phyloP scores from a whole-genome alignment of 768 basidiomycete genomes.

The Boletus subparvulus region DNA sequence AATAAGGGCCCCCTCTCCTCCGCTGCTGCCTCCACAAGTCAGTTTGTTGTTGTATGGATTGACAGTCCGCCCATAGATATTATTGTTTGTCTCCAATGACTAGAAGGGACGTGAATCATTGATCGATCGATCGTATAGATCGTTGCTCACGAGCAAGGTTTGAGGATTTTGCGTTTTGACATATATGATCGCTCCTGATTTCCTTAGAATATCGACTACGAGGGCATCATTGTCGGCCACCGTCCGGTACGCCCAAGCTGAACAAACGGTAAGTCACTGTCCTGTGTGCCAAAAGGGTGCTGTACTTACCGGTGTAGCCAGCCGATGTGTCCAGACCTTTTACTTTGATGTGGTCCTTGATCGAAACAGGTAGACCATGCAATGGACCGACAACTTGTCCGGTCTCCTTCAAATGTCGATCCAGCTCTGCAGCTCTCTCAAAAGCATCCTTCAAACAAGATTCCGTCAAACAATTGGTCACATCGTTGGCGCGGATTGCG shows the following conservation, averaged over 20 bases:
- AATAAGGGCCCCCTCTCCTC: conserved; percentile 48
- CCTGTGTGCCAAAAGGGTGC: neutral
- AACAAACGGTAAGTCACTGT: conserved; percentile 16
- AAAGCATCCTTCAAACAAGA: conserved; percentile 56
- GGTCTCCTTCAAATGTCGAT: conserved; percentile 44
- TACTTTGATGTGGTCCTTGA: conserved; percentile 50
- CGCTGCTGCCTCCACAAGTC: conserved; percentile 47
- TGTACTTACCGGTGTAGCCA: conserved; percentile 28
- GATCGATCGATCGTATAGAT: neutral
- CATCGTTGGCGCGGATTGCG: conserved; percentile 30
- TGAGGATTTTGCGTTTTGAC: conserved; percentile 50
- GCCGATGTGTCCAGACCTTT: conserved; percentile 42
- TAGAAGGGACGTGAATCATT: conserved; percentile 24
- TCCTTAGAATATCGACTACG: conserved; percentile 43
- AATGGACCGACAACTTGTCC: conserved; percentile 49
- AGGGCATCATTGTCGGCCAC: conserved; percentile 43
- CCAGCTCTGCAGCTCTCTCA: conserved; percentile 47
- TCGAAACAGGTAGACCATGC: conserved; percentile 44
- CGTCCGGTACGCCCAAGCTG: conserved; percentile 40
- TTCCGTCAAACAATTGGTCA: conserved; percentile 56
- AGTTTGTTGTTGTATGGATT: conserved; percentile 62
- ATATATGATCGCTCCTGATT: conserved; percentile 46
- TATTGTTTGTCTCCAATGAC: conserved; percentile 55
- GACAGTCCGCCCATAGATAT: conserved; percentile 54
- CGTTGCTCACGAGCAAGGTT: conserved; percentile 44